Evolutionary conservation across 2,329 filamentous ascomycete genomes (phyloP), one percentile per base, ranked within the genome.

Genomic region (Cladorrhinum sp.): DNA sequence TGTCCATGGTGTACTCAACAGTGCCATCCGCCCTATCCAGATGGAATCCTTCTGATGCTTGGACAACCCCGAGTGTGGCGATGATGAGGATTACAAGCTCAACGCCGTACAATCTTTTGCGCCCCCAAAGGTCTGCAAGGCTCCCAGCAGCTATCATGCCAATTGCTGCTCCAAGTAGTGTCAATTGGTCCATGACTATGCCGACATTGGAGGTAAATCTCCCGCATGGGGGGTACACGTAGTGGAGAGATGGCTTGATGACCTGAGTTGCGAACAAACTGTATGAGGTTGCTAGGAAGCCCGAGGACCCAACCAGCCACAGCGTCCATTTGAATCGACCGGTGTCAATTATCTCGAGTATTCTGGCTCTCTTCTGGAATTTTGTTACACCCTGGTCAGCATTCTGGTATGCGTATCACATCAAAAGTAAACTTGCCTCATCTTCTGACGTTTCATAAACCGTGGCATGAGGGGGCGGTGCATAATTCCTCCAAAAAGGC

Each of bases 1-100:
- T 68, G 38, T 67, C 62, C 67, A 70, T 69, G 2, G 68, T 52
- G n/a, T 49, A 49, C 45, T 49, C 45, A n/a, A 49, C 18, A 22
- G 4, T 49, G 3, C 45, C 45, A n/a, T 49, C 45, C 18, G 45
- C 22, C 18, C 45, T 24, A 24, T 24, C 18, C 27, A 49, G 23
- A 48, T 54, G 58, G 10, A 57, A 53, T 1, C 64, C 64, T 27
- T 64, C 55, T 1, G 64, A 65, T 5, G 64, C 58, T 50, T 60
- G 29, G 2, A 61, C 55, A 12, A 65, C 10, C 1, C 63, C 63
- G 18, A 65, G 45, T 4, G 63, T 64, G 0, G 63, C 59, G 20
- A 64, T 27, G 12, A 65, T 64, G 20, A 65, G 29, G 7, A 64
- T 48, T 10, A 54, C 38, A 1, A 65, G 63, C 54, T 65, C 63